Conservation (phyloP, 805 yeast species). For the Candida ponderosae region DNA sequence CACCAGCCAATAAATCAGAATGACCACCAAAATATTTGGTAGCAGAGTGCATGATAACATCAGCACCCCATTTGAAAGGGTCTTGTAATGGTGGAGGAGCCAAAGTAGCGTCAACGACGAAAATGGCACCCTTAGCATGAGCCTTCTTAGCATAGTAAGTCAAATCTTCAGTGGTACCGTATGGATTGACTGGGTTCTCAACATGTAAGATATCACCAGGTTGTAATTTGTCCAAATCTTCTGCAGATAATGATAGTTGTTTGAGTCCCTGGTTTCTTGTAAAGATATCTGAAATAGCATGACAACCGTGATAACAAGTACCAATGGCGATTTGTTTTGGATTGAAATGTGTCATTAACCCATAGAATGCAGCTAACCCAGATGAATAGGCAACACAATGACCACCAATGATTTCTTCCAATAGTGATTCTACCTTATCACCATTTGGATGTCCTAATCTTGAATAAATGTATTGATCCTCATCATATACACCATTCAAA, state of each 20-base stretch:
- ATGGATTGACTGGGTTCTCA: conserved; percentile 88
- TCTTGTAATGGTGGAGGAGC: conserved; percentile 89
- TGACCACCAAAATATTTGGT: conserved; percentile 96
- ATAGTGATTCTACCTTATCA: conserved; percentile 55
- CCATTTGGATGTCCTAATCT: conserved; percentile 71
- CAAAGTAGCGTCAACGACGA: conserved; percentile 79
- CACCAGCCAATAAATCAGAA: conserved; percentile 82
- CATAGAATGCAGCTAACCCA: conserved; percentile 78
- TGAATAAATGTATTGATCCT: conserved; percentile 49
- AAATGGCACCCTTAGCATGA: conserved; percentile 65
- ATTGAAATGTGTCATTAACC: conserved; percentile 56
- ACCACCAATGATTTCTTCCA: conserved; percentile 52
- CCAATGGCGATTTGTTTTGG: conserved; percentile 74
- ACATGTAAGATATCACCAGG: conserved; percentile 74
- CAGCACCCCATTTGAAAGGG: conserved; percentile 80
- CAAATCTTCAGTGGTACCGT: conserved; percentile 60
- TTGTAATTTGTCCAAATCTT: conserved; percentile 37
- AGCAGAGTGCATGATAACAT: conserved; percentile 86
- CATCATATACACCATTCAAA: conserved; percentile 23
- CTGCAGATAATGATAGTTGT: conserved; percentile 34
- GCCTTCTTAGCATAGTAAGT: conserved; percentile 54
- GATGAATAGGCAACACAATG: conserved; percentile 66
- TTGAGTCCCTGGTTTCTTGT: conserved; percentile 52
- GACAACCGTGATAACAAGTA: conserved; percentile 81
- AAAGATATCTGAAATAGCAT: conserved; percentile 57